phyloP scores from a whole-genome alignment of 108 stramenopile genomes.

The Schizochytrium sp. region DNA sequence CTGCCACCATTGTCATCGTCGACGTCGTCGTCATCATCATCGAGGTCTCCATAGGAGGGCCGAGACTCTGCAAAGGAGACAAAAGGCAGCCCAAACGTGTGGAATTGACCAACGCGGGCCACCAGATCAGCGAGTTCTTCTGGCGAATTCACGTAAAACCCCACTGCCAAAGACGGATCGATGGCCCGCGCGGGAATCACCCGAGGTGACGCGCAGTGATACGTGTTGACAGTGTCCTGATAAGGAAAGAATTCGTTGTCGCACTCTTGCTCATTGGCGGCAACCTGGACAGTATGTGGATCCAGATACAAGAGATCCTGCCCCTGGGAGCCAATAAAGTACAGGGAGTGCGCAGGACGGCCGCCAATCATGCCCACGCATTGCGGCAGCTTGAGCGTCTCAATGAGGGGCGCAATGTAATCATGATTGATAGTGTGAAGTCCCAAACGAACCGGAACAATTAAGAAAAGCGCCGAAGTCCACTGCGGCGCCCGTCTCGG shows the following conservation, averaged over 20 bases:
- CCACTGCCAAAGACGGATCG: constrained; percentile 47
- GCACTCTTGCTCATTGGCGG: constrained; percentile 19
- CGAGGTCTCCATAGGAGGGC: not conserved
- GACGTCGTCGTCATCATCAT: not conserved
- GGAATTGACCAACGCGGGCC: not conserved
- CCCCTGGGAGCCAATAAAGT: constrained; percentile 38
- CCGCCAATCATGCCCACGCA: constrained; percentile 49
- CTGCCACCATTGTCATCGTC: not conserved
- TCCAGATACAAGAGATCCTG: constrained; percentile 26
- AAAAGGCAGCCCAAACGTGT: not conserved
- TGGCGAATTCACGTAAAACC: constrained; percentile 29
- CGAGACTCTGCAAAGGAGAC: not conserved
- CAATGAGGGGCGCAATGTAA: not conserved
- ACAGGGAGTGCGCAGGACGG: constrained; percentile 44
- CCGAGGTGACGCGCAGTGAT: constrained; percentile 29
- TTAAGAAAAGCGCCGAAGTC: constrained; percentile 24
- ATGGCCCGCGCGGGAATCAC: constrained; percentile 27
- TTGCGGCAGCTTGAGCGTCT: constrained; percentile 26
- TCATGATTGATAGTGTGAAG: not conserved
- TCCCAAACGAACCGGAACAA: constrained; percentile 31
- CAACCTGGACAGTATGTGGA: constrained; percentile 42
- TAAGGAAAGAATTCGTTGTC: not conserved
- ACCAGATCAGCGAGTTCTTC: constrained; percentile 30
- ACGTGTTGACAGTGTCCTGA: not conserved
- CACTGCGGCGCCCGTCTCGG: not conserved